Evolutionary conservation across 495 filamentous ascomycete species (phyloP).

Genomic region (Podospora comata): DNA sequence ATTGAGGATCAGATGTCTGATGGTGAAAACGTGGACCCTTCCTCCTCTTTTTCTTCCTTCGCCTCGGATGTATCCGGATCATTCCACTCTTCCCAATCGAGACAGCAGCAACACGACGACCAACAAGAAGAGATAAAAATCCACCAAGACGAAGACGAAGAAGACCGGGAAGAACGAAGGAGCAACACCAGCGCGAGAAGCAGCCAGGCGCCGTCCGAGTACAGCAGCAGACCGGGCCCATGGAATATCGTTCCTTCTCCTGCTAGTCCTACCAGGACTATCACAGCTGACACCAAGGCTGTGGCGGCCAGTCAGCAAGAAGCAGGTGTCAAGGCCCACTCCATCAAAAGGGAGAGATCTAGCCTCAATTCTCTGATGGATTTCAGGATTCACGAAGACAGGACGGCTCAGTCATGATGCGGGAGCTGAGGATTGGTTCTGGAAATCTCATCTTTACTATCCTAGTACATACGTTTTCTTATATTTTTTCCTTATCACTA

Average conservation of each 20-base stretch:
- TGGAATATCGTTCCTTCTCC: slow-evolving; percentile 13
- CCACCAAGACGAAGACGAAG: slow-evolving; percentile 7
- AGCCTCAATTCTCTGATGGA: neutral
- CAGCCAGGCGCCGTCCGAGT: slow-evolving; percentile 35
- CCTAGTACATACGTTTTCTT: neutral
- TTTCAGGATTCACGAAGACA: slow-evolving; percentile 34
- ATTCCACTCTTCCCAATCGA: slow-evolving; percentile 1
- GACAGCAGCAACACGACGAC: neutral
- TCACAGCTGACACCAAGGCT: neutral
- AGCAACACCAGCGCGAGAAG: slow-evolving; percentile 7
- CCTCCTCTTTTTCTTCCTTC: slow-evolving; percentile 8
- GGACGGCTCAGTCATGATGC: slow-evolving; percentile 1
- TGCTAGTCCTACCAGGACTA: neutral
- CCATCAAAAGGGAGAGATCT: neutral
- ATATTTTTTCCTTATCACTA: neutral
- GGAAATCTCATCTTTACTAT: neutral
- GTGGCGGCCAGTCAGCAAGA: neutral
- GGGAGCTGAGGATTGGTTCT: neutral
- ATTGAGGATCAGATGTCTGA: slow-evolving; percentile 44
- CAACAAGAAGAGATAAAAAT: neutral
- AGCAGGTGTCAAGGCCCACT: neutral
- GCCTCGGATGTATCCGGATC: neutral
- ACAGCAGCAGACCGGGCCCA: slow-evolving; percentile 26
- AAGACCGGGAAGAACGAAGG: slow-evolving; percentile 11
- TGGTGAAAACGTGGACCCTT: slow-evolving; percentile 43